Conservation (phyloP, 1,284 basidiomycete species). For the Wolfiporia cocos region DNA sequence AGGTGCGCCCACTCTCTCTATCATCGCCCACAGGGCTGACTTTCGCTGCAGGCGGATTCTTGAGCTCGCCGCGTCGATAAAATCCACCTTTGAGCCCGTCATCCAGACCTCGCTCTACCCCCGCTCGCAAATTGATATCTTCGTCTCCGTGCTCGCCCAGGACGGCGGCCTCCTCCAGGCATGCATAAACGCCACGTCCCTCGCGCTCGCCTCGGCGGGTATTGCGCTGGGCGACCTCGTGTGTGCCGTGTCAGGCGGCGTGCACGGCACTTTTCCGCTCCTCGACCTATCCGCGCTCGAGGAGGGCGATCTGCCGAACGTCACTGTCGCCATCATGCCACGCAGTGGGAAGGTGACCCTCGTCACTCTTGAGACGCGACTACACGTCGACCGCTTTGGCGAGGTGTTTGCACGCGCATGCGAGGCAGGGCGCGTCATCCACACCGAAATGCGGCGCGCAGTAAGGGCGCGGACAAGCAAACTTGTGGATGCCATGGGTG, state of each 20-base stretch:
- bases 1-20: constrained; percentile 51
- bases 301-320: constrained; percentile 84
- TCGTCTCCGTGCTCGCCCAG: constrained; percentile 88
- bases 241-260: constrained; percentile 78
- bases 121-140: constrained; percentile 90
- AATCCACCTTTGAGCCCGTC: constrained; percentile 94
- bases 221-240: constrained; percentile 91
- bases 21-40: constrained; percentile 3
- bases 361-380: constrained; percentile 89
- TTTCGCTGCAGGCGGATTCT: constrained; percentile 64
- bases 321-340: constrained; percentile 88
- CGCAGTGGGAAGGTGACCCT: constrained; percentile 79
- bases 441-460: constrained; percentile 78
- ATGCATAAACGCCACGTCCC: constrained; percentile 91
- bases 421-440: constrained; percentile 75
- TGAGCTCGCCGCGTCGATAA: constrained; percentile 83
- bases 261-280: constrained; percentile 72
- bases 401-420: constrained; percentile 80
- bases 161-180: constrained; percentile 93
- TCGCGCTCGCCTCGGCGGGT: constrained; percentile 88
- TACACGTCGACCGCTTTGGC: constrained; percentile 90
- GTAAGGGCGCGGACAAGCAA: constrained; percentile 60
- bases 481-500: constrained; percentile 46
- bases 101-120: constrained; percentile 90
- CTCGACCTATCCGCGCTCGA: constrained; percentile 87